phyloP scores from a whole-genome alignment of 306 rosid species.

The Datisca glomerata region DNA sequence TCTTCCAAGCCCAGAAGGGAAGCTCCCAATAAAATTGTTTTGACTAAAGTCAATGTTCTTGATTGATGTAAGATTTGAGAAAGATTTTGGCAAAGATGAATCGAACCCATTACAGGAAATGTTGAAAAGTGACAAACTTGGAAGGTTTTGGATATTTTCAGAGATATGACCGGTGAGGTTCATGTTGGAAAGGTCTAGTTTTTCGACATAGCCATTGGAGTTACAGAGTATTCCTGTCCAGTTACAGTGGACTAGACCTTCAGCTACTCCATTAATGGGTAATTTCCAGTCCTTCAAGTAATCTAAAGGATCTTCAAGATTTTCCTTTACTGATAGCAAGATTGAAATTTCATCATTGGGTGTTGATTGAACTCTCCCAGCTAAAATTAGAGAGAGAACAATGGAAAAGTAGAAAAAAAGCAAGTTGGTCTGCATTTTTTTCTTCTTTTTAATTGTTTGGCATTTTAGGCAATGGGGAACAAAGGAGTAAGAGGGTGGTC shows the following conservation, averaged over 20 bases:
- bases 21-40: constrained; percentile 59
- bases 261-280: neutral
- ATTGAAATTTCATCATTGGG: neutral
- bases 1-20: constrained; percentile 59
- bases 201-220: constrained; percentile 40
- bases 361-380: neutral
- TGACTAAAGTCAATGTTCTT: constrained; percentile 68
- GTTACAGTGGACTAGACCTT: neutral
- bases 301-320: neutral
- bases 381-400: neutral
- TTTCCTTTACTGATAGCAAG: neutral
- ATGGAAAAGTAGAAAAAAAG: neutral
- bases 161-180: constrained; percentile 61
- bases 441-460: neutral
- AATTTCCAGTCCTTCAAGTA: neutral
- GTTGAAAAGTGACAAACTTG: constrained; percentile 38
- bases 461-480: no score
- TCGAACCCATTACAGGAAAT: constrained; percentile 48
- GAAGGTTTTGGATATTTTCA: constrained; percentile 38
- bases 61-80: constrained; percentile 43
- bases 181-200: constrained; percentile 72
- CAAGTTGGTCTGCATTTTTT: neutral
- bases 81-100: constrained; percentile 43
- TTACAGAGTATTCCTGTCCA: constrained; percentile 60
- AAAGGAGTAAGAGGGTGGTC: no score